phyloP scores from a whole-genome alignment of 768 basidiomycete genomes.

The Calocybe indica region DNA sequence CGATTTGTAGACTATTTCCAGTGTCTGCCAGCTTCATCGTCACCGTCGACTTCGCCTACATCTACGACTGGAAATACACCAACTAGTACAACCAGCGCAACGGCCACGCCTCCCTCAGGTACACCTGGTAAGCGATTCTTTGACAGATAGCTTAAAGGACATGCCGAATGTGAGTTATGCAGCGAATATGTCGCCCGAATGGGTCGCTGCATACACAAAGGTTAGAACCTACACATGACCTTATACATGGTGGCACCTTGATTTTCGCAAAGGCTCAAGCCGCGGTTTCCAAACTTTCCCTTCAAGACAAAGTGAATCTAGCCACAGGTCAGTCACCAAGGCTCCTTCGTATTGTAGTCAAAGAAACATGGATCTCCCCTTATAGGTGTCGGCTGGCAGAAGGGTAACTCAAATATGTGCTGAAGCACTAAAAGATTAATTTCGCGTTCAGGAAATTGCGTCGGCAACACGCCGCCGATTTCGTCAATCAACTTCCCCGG shows the following conservation, averaged over 20 bases:
- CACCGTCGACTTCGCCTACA: slow-evolving; percentile 15
- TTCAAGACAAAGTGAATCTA: slow-evolving; percentile 52
- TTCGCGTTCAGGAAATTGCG: slow-evolving; percentile 29
- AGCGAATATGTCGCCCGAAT: slow-evolving; percentile 43
- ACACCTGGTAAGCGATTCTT: slow-evolving; percentile 11
- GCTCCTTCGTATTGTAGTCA: background rate
- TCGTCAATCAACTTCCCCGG: slow-evolving; percentile 43
- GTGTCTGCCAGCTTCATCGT: slow-evolving; percentile 36
- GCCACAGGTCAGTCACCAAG: slow-evolving; percentile 35
- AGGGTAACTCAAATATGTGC: slow-evolving; percentile 14
- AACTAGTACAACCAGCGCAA: slow-evolving; percentile 15
- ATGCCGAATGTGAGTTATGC: background rate
- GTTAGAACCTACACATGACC: slow-evolving; percentile 15
- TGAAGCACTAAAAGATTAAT: background rate
- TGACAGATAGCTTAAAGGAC: background rate
- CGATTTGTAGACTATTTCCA: slow-evolving; percentile 37
- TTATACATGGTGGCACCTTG: background rate
- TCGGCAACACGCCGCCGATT: slow-evolving; percentile 45
- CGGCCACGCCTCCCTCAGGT: slow-evolving; percentile 18
- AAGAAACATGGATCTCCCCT: background rate
- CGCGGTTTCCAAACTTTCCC: slow-evolving; percentile 43
- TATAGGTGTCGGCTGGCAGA: slow-evolving; percentile 36
- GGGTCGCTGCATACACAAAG: slow-evolving; percentile 49
- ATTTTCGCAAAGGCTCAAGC: slow-evolving; percentile 32
- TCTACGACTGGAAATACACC: slow-evolving; percentile 18